These are phyloP conservation scores for Eurotiales sp. DNA, from an alignment of 2,329 filamentous ascomycete genomes.

Conservation along the genomic window DNA sequence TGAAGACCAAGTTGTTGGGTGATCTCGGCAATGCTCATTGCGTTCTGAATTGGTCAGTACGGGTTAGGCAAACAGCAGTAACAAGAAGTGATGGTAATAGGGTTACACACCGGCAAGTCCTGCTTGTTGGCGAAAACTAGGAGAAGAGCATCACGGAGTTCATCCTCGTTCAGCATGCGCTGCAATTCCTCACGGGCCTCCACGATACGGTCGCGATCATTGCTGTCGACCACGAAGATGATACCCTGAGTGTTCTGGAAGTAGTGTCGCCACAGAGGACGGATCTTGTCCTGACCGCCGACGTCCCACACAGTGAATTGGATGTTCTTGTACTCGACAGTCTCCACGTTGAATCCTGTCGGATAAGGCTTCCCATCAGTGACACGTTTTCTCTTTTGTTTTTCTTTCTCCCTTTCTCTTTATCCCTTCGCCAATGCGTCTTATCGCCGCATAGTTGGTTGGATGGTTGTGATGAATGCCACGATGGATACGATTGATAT, in stretches of 20 bases:
- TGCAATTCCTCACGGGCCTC: conserved; percentile 96
- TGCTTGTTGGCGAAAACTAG: conserved; percentile 99
- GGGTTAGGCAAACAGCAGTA: conserved; percentile 8
- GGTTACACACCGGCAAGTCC: conserved; percentile 86
- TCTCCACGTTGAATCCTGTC: conserved; percentile 98
- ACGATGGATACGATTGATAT: too few relatives aligned
- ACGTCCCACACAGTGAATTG: conserved; percentile 99
- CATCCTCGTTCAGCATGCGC: conserved; percentile 97
- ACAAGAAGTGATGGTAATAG: conserved; percentile 3
- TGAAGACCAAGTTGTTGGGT: conserved; percentile 99
- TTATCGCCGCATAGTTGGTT: background rate
- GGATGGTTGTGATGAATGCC: too few relatives aligned
- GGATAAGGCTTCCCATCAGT: conserved; percentile 11
- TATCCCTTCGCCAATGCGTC: background rate
- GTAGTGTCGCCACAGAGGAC: conserved; percentile 99
- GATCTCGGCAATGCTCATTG: conserved; percentile 99
- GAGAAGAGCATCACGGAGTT: conserved; percentile 94
- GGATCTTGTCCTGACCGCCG: conserved; percentile 99
- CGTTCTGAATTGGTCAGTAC: conserved; percentile 63
- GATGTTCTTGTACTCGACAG: conserved; percentile 99
- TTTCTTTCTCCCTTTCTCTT: background rate
- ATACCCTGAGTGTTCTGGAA: conserved; percentile 99
- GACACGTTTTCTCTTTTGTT: conserved; percentile 1
- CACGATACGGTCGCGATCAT: conserved; percentile 96
- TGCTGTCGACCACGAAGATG: conserved; percentile 99